A percentile compares a stretch with the other conserved stretches of the same genome.
phyloP scores from a whole-genome alignment of 1,284 basidiomycete species.

The Phlebopus sp. region DNA sequence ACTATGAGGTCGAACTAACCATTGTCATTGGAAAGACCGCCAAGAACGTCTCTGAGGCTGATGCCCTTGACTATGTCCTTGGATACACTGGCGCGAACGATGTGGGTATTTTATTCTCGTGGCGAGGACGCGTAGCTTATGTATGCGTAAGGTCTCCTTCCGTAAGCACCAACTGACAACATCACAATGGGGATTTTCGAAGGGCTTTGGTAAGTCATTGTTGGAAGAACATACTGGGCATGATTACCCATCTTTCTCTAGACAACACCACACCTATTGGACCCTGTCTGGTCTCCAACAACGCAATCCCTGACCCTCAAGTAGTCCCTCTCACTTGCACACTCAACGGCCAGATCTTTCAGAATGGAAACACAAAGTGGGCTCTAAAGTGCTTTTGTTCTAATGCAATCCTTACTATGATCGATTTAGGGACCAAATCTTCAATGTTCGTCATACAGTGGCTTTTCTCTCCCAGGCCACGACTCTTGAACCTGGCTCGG shows the following conservation, averaged over 20 bases:
- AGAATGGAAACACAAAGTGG: conserved; percentile 73
- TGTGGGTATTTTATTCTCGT: conserved; percentile 38
- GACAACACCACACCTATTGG: conserved; percentile 78
- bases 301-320: conserved; percentile 68
- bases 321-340: conserved; percentile 60
- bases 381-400: conserved; percentile 14
- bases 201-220: conserved; percentile 62
- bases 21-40: conserved; percentile 82
- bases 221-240: background rate
- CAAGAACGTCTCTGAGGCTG: conserved; percentile 71
- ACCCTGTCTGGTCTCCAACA: conserved; percentile 70
- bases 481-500: conserved; percentile 77
- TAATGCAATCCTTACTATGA: conserved; percentile 1
- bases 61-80: conserved; percentile 80
- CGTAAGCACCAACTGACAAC: conserved; percentile 73
- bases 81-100: conserved; percentile 82
- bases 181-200: conserved; percentile 84
- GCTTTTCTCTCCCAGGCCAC: conserved; percentile 84
- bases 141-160: conserved; percentile 60
- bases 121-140: background rate
- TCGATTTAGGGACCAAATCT: conserved; percentile 63
- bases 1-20: conserved; percentile 88
- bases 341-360: conserved; percentile 68
- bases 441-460: conserved; percentile 68
- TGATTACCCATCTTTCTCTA: conserved; percentile 24